Conservation (phyloP, 176 grass and related monocot species). For the Saccharum officinarum region DNA sequence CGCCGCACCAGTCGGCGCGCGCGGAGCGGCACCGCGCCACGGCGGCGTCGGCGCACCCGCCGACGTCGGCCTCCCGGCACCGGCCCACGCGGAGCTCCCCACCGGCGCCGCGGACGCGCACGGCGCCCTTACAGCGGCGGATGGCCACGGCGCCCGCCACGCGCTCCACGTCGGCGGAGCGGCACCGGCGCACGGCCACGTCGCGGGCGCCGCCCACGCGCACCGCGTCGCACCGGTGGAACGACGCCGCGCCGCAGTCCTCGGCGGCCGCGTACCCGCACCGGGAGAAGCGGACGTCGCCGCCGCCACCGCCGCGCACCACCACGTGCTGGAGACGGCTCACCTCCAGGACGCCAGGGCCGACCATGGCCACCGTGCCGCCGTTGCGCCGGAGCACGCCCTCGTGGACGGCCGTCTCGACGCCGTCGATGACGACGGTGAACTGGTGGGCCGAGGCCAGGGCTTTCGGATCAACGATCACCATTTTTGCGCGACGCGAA, state of each 20-base stretch:
- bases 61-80: slow-evolving; percentile 51
- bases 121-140: slow-evolving; percentile 39
- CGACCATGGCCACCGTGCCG: slow-evolving; percentile 47
- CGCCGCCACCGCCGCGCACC: slow-evolving; percentile 19
- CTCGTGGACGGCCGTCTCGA: slow-evolving; percentile 50
- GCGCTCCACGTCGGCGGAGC: slow-evolving; percentile 48
- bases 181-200: slow-evolving; percentile 49
- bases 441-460: slow-evolving; percentile 32
- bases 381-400: slow-evolving; percentile 45
- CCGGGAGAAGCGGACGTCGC: slow-evolving; percentile 39
- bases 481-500: slow-evolving; percentile 8
- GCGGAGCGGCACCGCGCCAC: slow-evolving; percentile 40
- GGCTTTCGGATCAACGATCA: slow-evolving; percentile 32
- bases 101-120: slow-evolving; percentile 46
- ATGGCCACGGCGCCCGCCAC: slow-evolving; percentile 38
- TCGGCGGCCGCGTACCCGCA: slow-evolving; percentile 53
- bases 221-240: slow-evolving; percentile 46
- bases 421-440: slow-evolving; percentile 56
- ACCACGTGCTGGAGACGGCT: slow-evolving; percentile 27
- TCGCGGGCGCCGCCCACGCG: slow-evolving; percentile 36
- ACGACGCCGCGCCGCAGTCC: slow-evolving; percentile 41
- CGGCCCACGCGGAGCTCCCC: slow-evolving; percentile 45
- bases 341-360: slow-evolving; percentile 41
- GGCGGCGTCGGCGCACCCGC: slow-evolving; percentile 42
- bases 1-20: slow-evolving; percentile 59